Evolutionary conservation across 2,329 filamentous ascomycete genomes (phyloP).

Genomic region (Gnomoniopsis sp.): DNA sequence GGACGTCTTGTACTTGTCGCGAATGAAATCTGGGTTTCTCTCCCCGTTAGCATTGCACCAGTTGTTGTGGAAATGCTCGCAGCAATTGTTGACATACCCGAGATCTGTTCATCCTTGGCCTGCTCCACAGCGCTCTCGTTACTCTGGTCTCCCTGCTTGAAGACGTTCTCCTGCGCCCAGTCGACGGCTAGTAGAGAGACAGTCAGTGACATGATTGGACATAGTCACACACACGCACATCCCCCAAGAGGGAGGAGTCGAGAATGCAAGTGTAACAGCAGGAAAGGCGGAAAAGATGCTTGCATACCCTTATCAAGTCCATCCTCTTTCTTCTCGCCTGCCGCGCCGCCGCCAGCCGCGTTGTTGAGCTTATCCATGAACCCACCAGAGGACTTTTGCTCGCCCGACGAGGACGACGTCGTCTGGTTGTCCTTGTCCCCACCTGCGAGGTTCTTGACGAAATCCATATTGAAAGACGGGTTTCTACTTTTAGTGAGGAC

Average conservation of each 20-base stretch:
- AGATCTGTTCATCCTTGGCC: constrained; percentile 76
- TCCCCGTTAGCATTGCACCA: background rate
- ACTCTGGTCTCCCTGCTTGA: constrained; percentile 67
- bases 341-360: constrained; percentile 66
- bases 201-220: constrained; percentile 5
- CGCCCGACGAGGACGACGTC: constrained; percentile 17
- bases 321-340: constrained; percentile 81
- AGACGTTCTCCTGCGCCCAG: constrained; percentile 70
- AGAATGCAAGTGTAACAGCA: background rate
- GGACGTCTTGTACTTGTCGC: constrained; percentile 63
- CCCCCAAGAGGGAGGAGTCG: too few species aligned
- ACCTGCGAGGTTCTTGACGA: constrained; percentile 49
- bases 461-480: constrained; percentile 43
- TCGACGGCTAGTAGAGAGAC: constrained; percentile 59
- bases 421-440: constrained; percentile 32
- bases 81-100: constrained; percentile 1
- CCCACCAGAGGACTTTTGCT: constrained; percentile 47
- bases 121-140: constrained; percentile 75
- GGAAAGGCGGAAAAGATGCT: background rate
- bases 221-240: too few species aligned
- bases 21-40: constrained; percentile 57
- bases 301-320: constrained; percentile 71
- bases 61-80: background rate
- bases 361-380: constrained; percentile 69
- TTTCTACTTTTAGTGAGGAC: too few species aligned